Evolutionary conservation across 345 rosid species (phyloP).

Genomic region (Populus davidiana): DNA sequence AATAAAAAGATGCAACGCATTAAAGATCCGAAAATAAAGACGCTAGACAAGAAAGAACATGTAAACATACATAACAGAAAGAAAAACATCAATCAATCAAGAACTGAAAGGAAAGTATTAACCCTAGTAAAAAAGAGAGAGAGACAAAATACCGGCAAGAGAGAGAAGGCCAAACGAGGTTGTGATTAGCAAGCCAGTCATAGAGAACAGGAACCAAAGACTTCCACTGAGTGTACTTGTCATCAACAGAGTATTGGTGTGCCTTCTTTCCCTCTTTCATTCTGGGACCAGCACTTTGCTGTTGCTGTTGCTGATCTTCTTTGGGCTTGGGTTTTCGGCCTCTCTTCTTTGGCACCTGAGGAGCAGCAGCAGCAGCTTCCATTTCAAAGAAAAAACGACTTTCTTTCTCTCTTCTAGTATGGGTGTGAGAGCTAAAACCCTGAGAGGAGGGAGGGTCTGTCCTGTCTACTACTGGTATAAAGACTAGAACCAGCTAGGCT

Average conservation of each 20-base stretch:
- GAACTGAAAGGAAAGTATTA: neutral
- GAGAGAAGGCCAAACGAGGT: slow-evolving; percentile 99
- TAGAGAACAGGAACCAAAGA: slow-evolving; percentile 89
- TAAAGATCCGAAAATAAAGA: neutral
- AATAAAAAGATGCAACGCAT: too few species aligned
- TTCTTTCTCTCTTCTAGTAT: neutral
- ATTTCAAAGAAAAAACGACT: neutral
- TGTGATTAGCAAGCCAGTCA: slow-evolving; percentile 98
- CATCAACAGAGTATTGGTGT: slow-evolving; percentile 64
- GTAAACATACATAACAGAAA: neutral
- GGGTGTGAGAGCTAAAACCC: neutral
- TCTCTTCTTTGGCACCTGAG: slow-evolving; percentile 57
- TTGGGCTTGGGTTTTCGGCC: slow-evolving; percentile 91
- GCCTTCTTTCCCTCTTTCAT: slow-evolving; percentile 43
- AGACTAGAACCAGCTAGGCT: too few species aligned
- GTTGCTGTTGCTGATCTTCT: slow-evolving; percentile 53
- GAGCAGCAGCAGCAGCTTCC: neutral
- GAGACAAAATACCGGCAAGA: slow-evolving; percentile 75
- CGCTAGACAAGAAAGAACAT: neutral
- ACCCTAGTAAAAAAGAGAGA: neutral
- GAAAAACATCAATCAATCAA: slow-evolving; percentile 1
- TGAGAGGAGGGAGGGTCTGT: neutral
- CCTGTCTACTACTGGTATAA: neutral
- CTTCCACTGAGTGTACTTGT: slow-evolving; percentile 94
- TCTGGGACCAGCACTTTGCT: slow-evolving; percentile 19